Conservation (phyloP, 2,329 filamentous ascomycete genomes). For the Penicillium psychrosexuale region DNA sequence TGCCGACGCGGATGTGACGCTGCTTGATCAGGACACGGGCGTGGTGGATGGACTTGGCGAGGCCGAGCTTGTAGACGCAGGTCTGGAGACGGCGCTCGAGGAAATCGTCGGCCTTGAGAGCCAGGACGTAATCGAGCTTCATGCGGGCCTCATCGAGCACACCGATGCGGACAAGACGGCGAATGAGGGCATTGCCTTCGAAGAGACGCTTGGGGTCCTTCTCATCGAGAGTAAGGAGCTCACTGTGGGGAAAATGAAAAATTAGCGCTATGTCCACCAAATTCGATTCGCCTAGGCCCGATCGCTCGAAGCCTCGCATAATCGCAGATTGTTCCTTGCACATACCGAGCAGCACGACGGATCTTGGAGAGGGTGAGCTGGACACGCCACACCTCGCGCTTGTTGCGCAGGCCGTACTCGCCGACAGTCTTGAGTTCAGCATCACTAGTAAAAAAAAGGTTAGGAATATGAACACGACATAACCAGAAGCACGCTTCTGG, state of each 20-base stretch:
- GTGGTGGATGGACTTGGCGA: slow-evolving; percentile 99
- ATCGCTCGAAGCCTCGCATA: background rate
- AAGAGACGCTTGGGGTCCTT: slow-evolving; percentile 99
- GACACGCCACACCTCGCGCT: slow-evolving; percentile 99
- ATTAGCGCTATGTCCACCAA: slow-evolving; percentile 3
- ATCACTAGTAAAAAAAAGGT: slow-evolving; percentile 76
- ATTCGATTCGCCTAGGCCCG: background rate
- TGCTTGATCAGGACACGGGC: slow-evolving; percentile 99
- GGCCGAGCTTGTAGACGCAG: slow-evolving; percentile 99
- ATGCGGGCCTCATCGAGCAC: slow-evolving; percentile 99
- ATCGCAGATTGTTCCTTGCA: slow-evolving; percentile 6
- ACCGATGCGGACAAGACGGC: slow-evolving; percentile 98
- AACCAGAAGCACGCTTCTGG: slow-evolving; percentile 94
- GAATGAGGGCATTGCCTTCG: slow-evolving; percentile 99
- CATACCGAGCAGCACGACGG: slow-evolving; percentile 99
- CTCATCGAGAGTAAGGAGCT: slow-evolving; percentile 99
- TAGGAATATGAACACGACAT: slow-evolving; percentile 73
- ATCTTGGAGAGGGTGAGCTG: slow-evolving; percentile 99
- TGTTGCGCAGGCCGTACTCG: slow-evolving; percentile 99
- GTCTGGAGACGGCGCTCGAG: slow-evolving; percentile 99
- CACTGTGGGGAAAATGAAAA: slow-evolving; percentile 56
- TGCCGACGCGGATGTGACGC: slow-evolving; percentile 98
- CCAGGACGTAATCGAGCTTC: slow-evolving; percentile 99
- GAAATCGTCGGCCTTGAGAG: slow-evolving; percentile 99
- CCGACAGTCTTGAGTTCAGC: slow-evolving; percentile 99